A percentile compares a stretch with the other conserved stretches of the same genome.
phyloP scores from a whole-genome alignment of 371 early-diverging fungal species.

The Haplosporangium sp. region DNA sequence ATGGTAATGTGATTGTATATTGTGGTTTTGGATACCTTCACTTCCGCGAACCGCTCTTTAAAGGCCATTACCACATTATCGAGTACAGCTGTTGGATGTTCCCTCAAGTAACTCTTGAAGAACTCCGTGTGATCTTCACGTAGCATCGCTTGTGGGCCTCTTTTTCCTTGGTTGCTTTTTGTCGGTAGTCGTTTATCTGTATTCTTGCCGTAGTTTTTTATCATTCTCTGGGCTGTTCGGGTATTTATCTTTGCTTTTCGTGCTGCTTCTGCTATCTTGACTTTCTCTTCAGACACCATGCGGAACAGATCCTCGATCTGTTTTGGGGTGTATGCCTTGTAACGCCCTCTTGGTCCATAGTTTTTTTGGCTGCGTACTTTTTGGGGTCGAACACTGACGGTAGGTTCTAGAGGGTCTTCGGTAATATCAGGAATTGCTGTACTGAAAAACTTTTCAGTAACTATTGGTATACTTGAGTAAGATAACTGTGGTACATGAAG shows the following conservation, averaged over 20 bases:
- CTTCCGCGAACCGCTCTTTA: not conserved
- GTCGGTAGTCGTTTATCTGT: not conserved
- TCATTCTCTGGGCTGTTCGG: not conserved
- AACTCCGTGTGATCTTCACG: not conserved
- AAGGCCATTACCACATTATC: not conserved
- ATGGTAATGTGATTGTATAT: not conserved
- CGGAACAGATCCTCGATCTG: not conserved
- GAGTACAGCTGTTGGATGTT: not conserved
- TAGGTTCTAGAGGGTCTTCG: no score
- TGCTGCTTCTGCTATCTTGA: not conserved
- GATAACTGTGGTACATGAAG: no score
- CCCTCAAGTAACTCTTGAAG: not conserved
- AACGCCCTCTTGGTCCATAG: not conserved
- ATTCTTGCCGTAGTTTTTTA: not conserved
- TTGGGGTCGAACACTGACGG: no score
- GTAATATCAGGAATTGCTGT: no score
- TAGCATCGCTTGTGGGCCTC: not conserved
- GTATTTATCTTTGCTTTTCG: not conserved
- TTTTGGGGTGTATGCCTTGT: not conserved
- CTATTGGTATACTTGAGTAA: no score
- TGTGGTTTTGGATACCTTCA: not conserved
- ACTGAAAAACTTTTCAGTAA: no score
- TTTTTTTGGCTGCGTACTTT: no score
- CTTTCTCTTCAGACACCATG: not conserved
- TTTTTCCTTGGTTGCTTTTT: not conserved